These are phyloP conservation scores for Fomitopsis pinicola DNA, from an alignment of 1,284 basidiomycete species.

Conservation along the genomic window DNA sequence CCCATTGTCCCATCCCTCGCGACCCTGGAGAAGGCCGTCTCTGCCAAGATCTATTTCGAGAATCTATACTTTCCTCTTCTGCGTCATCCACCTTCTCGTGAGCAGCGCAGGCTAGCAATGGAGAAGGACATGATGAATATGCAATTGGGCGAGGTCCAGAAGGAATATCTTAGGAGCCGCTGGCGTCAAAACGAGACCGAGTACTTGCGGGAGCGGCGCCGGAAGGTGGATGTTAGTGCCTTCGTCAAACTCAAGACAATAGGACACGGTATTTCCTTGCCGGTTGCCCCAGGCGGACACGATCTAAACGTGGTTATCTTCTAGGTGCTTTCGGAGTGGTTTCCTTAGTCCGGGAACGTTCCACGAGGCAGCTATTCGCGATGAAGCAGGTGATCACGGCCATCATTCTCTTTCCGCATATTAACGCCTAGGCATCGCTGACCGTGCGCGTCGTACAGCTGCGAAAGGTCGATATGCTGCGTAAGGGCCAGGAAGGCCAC, in stretches of 20 bases:
- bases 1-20: slow-evolving; percentile 78
- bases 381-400: slow-evolving; percentile 84
- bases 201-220: slow-evolving; percentile 80
- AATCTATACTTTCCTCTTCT: slow-evolving; percentile 92
- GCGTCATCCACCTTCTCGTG: slow-evolving; percentile 78
- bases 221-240: slow-evolving; percentile 78
- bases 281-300: slow-evolving; percentile 3
- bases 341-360: slow-evolving; percentile 81
- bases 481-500: slow-evolving; percentile 97
- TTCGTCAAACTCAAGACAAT: slow-evolving; percentile 94
- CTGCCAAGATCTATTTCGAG: slow-evolving; percentile 93
- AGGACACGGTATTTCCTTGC: slow-evolving; percentile 71
- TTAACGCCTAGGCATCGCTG: not conserved
- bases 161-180: slow-evolving; percentile 66
- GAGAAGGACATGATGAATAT: slow-evolving; percentile 83
- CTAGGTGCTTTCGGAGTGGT: slow-evolving; percentile 95
- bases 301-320: slow-evolving; percentile 13
- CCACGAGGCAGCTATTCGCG: slow-evolving; percentile 80
- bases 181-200: slow-evolving; percentile 89
- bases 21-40: slow-evolving; percentile 91
- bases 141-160: slow-evolving; percentile 66
- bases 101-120: slow-evolving; percentile 80
- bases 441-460: slow-evolving; percentile 45
- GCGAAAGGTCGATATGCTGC: slow-evolving; percentile 94
- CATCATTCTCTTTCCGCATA: slow-evolving; percentile 8